Evolutionary conservation across 257 asterid species (phyloP).

Genomic region (Solanum chmielewskii): DNA sequence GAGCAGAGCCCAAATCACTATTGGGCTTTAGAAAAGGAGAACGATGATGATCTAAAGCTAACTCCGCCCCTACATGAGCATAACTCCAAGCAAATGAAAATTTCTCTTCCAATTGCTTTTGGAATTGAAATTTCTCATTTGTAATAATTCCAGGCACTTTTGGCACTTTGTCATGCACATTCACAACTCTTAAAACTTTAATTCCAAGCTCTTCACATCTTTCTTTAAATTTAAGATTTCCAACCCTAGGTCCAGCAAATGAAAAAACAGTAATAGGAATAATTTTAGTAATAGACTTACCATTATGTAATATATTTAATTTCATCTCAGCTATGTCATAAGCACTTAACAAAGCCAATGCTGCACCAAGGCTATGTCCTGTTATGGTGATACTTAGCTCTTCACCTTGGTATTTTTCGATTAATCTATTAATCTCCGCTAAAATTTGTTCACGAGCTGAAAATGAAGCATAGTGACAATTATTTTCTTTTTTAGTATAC

Average conservation of each 20-base stretch:
- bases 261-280: slow-evolving; percentile 55
- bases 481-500: slow-evolving; percentile 48
- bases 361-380: slow-evolving; percentile 79
- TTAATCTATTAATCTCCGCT: slow-evolving; percentile 49
- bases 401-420: slow-evolving; percentile 50
- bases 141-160: slow-evolving; percentile 57
- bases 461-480: slow-evolving; percentile 38
- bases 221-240: slow-evolving; percentile 56
- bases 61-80: slow-evolving; percentile 70
- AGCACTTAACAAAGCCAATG: slow-evolving; percentile 57
- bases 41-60: slow-evolving; percentile 34
- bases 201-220: slow-evolving; percentile 57
- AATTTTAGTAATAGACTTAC: background rate
- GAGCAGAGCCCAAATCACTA: slow-evolving; percentile 29
- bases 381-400: slow-evolving; percentile 61
- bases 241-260: slow-evolving; percentile 60
- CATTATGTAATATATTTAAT: slow-evolving; percentile 25
- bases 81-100: slow-evolving; percentile 70
- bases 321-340: slow-evolving; percentile 59
- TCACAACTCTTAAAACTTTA: slow-evolving; percentile 37
- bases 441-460: slow-evolving; percentile 66
- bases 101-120: slow-evolving; percentile 39
- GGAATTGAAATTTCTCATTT: slow-evolving; percentile 53
- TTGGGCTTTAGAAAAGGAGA: slow-evolving; percentile 46
- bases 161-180: slow-evolving; percentile 61